phyloP scores from a whole-genome alignment of 345 rosid genomes.

The Laguncularia racemosa region DNA sequence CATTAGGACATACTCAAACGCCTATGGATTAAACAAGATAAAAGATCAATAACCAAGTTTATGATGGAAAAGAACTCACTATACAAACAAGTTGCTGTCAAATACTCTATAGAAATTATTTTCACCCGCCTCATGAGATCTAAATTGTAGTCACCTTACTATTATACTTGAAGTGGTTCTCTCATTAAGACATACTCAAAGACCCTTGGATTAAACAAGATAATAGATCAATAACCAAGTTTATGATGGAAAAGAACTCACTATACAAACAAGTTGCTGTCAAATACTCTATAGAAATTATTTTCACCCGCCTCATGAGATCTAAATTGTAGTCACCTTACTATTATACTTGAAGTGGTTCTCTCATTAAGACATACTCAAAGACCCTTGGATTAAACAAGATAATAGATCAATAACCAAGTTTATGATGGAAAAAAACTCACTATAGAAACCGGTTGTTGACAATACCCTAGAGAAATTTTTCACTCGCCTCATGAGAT shows the following conservation, averaged over 20 bases:
- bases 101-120: slow-evolving; percentile 81
- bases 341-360: slow-evolving; percentile 88
- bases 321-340: slow-evolving; percentile 96
- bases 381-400: too few species aligned
- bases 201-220: too few species aligned
- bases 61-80: slow-evolving; percentile 49
- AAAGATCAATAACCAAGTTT: too few species aligned
- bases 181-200: slow-evolving; percentile 79
- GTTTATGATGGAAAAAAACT: too few species aligned
- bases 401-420: too few species aligned
- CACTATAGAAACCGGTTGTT: slow-evolving; percentile 66
- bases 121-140: too few species aligned
- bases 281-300: slow-evolving; percentile 87
- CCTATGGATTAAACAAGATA: too few species aligned
- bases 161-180: slow-evolving; percentile 85
- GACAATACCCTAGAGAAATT: slow-evolving; percentile 86
- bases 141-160: slow-evolving; percentile 95
- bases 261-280: slow-evolving; percentile 64
- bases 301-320: too few species aligned
- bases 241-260: slow-evolving; percentile 49
- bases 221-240: too few species aligned
- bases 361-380: slow-evolving; percentile 75
- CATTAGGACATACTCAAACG: slow-evolving; percentile 73
- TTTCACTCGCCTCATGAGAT: too few species aligned
- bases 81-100: slow-evolving; percentile 75